phyloP scores from a whole-genome alignment of 768 basidiomycete genomes.

The Rhodotorula paludigena region DNA sequence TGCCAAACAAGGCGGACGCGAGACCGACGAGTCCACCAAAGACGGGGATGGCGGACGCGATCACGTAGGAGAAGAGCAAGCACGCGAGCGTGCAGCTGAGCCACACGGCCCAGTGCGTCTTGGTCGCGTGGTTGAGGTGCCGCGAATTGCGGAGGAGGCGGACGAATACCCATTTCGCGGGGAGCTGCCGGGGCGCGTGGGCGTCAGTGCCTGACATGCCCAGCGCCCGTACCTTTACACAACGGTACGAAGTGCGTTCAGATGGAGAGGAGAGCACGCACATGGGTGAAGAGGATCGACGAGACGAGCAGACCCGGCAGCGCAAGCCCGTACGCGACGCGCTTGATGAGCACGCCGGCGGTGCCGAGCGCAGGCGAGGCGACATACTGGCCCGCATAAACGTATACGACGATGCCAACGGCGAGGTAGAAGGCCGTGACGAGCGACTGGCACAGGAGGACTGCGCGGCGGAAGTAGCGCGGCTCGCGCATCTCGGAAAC shows the following conservation, averaged over 20 bases:
- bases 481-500: slow-evolving; percentile 46
- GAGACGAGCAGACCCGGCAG: slow-evolving; percentile 34
- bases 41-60: slow-evolving; percentile 37
- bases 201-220: rapidly evolving
- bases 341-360: slow-evolving; percentile 40
- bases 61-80: slow-evolving; percentile 30
- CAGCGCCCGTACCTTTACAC: no score
- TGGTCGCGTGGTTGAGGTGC: slow-evolving; percentile 30
- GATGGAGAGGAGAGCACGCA: neutral
- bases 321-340: slow-evolving; percentile 38
- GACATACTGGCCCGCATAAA: slow-evolving; percentile 40
- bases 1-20: neutral
- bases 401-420: slow-evolving; percentile 44
- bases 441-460: slow-evolving; percentile 41
- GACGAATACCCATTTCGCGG: slow-evolving; percentile 41
- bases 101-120: slow-evolving; percentile 35
- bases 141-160: slow-evolving; percentile 30
- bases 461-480: slow-evolving; percentile 43
- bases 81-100: slow-evolving; percentile 3
- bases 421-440: slow-evolving; percentile 38
- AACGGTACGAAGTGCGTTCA: no score
- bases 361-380: slow-evolving; percentile 44
- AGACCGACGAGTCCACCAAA: slow-evolving; percentile 28
- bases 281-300: neutral
- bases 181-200: slow-evolving; percentile 6